phyloP scores from a whole-genome alignment of 2,329 filamentous ascomycete genomes.

The Fusarium coffeatum region DNA sequence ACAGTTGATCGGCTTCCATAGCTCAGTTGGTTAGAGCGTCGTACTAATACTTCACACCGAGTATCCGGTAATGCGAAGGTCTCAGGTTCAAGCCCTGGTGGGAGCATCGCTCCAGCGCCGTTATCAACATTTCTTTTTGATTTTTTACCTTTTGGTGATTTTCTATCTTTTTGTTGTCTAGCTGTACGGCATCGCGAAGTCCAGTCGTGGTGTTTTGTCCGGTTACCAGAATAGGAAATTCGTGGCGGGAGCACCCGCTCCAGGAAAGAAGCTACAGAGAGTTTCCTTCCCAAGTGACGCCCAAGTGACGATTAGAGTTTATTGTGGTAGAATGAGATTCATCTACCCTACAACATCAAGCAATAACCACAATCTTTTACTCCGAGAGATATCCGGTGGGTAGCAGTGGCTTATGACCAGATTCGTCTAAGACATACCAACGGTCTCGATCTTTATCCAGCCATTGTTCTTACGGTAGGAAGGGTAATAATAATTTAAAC shows the following conservation, averaged over 20 bases:
- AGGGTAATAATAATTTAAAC: not conserved
- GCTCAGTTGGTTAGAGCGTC: constrained; percentile 48
- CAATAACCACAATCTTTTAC: not conserved
- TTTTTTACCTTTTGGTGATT: not conserved
- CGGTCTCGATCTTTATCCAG: not conserved
- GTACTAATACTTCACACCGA: constrained; percentile 46
- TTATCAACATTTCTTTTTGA: constrained; percentile 23
- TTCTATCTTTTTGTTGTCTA: not conserved
- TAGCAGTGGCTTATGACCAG: not conserved
- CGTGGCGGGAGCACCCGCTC: not conserved
- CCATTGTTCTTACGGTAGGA: not conserved
- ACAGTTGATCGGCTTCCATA: no score
- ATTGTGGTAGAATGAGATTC: not conserved
- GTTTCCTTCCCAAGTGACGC: not conserved
- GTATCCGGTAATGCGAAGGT: constrained; percentile 44
- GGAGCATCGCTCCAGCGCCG: constrained; percentile 43
- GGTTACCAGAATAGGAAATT: constrained; percentile 7
- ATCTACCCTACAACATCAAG: not conserved
- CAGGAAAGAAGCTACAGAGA: not conserved
- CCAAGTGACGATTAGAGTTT: not conserved
- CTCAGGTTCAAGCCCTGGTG: constrained; percentile 48
- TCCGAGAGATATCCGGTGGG: not conserved
- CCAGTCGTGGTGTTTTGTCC: not conserved
- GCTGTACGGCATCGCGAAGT: not conserved
- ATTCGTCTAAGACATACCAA: not conserved